phyloP scores from a whole-genome alignment of 2,329 filamentous ascomycete species.

The Talaromyces sp. region DNA sequence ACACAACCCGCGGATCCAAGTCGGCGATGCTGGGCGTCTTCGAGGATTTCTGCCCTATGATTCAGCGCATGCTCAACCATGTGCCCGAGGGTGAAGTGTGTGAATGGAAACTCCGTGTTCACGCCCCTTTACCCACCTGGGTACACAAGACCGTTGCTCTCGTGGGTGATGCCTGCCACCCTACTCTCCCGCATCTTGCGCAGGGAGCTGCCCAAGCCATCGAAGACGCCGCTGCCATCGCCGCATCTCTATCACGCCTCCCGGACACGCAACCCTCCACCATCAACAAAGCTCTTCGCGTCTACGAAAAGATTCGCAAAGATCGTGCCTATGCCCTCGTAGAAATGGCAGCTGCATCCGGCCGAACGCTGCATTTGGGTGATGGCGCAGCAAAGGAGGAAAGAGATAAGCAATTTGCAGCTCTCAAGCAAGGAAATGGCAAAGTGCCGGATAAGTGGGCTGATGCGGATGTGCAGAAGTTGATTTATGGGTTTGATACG shows the following conservation, averaged over 20 bases:
- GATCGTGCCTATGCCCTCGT: conserved; percentile 56
- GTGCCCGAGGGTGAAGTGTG: conserved; percentile 64
- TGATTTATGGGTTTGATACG: conserved; percentile 64
- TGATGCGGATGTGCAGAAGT: conserved; percentile 64
- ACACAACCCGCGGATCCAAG: conserved; percentile 62
- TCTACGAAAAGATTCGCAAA: conserved; percentile 57
- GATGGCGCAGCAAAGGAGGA: conserved; percentile 58
- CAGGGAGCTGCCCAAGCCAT: conserved; percentile 67
- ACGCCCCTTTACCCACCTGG: conserved; percentile 62
- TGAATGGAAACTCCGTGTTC: conserved; percentile 63
- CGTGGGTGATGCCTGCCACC: conserved; percentile 56
- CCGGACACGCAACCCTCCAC: conserved; percentile 46
- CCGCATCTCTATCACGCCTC: conserved; percentile 48
- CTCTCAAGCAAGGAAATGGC: conserved; percentile 48
- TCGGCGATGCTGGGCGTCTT: conserved; percentile 59
- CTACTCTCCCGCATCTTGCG: conserved; percentile 63
- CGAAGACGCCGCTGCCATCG: conserved; percentile 55
- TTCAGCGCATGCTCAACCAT: conserved; percentile 58
- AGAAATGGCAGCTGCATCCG: conserved; percentile 54
- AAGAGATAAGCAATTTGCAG: conserved; percentile 55
- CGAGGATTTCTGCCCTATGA: conserved; percentile 58
- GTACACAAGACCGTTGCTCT: conserved; percentile 43
- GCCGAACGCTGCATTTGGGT: conserved; percentile 54
- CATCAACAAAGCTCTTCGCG: conserved; percentile 52
- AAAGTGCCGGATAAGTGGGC: conserved; percentile 63